These are phyloP conservation scores for Clarireedia monteithiana DNA, from an alignment of 2,329 filamentous ascomycete genomes.

Conservation along the genomic window DNA sequence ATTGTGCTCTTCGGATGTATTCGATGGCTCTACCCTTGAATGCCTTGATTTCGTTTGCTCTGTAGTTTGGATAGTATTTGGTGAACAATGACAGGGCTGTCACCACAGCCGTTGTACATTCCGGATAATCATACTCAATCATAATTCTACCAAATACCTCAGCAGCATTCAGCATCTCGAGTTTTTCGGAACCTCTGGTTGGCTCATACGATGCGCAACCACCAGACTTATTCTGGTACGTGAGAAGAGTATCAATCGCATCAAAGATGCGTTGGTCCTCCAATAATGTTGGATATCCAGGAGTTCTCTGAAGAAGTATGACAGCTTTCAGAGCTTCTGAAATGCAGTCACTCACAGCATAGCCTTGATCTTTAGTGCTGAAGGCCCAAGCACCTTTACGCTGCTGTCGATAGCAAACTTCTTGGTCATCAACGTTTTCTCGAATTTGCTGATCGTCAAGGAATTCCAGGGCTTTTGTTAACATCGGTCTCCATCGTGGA, in stretches of 20 bases:
- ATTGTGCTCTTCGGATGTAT: conserved; percentile 77
- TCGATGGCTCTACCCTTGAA: conserved; percentile 68
- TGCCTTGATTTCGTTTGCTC: conserved; percentile 61
- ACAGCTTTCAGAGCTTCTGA: conserved; percentile 84
- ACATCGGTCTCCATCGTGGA: conserved; percentile 72
- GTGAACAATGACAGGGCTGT: conserved; percentile 80
- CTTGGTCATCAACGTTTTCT: conserved; percentile 61
- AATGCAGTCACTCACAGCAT: conserved; percentile 91
- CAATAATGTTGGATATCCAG: conserved; percentile 66
- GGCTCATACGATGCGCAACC: conserved; percentile 88
- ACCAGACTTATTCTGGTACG: conserved; percentile 81
- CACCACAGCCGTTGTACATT: conserved; percentile 93
- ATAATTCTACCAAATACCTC: conserved; percentile 97
- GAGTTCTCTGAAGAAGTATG: conserved; percentile 72
- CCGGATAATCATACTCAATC: conserved; percentile 97
- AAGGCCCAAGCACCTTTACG: conserved; percentile 95
- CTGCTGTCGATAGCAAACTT: conserved; percentile 78
- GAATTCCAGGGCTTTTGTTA: conserved; percentile 74
- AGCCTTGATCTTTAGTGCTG: conserved; percentile 86
- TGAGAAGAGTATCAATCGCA: conserved; percentile 80
- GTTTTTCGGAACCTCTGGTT: conserved; percentile 64
- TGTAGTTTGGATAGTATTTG: conserved; percentile 73
- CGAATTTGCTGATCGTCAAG: conserved; percentile 87
- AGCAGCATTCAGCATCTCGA: conserved; percentile 88
- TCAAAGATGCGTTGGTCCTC: conserved; percentile 74